Evolutionary conservation across 139 green algal species (phyloP).

Genomic region (Nannochloris sp.): DNA sequence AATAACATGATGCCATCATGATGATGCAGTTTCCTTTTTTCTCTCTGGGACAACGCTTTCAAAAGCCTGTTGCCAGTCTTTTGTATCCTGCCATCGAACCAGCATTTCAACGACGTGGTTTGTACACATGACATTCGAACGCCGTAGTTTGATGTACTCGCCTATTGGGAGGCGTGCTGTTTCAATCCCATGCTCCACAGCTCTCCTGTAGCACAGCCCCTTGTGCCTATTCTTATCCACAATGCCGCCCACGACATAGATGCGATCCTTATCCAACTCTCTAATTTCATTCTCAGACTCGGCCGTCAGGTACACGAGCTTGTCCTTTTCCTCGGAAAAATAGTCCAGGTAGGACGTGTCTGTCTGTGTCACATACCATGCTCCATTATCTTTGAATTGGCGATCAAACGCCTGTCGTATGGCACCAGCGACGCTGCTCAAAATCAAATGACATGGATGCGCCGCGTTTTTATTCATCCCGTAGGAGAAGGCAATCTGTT

Average conservation of each 20-base stretch:
- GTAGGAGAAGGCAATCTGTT: constrained; percentile 67
- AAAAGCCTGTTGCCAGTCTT: constrained; percentile 27
- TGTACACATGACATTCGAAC: constrained; percentile 61
- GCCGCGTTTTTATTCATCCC: constrained; percentile 31
- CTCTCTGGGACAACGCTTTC: constrained; percentile 22
- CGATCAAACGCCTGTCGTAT: constrained; percentile 15
- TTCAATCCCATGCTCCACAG: constrained; percentile 47
- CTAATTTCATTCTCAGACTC: constrained; percentile 57
- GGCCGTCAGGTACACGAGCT: constrained; percentile 77
- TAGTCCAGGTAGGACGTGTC: constrained; percentile 32
- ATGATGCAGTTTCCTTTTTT: constrained; percentile 16
- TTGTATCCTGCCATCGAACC: constrained; percentile 32
- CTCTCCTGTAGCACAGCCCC: constrained; percentile 41
- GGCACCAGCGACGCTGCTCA: constrained; percentile 37
- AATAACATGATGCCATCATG: too few species aligned
- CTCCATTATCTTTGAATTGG: constrained; percentile 29
- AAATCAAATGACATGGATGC: constrained; percentile 36
- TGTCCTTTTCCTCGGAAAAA: constrained; percentile 26
- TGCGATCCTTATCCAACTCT: constrained; percentile 46
- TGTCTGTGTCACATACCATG: constrained; percentile 41
- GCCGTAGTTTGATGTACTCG: constrained; percentile 47
- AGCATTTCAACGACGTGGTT: constrained; percentile 73
- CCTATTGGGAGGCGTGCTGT: constrained; percentile 70
- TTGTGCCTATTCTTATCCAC: constrained; percentile 79
- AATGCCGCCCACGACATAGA: constrained; percentile 81